Evolutionary conservation across 176 grass and related monocot species (phyloP).

Genomic region (Triticum urartu): DNA sequence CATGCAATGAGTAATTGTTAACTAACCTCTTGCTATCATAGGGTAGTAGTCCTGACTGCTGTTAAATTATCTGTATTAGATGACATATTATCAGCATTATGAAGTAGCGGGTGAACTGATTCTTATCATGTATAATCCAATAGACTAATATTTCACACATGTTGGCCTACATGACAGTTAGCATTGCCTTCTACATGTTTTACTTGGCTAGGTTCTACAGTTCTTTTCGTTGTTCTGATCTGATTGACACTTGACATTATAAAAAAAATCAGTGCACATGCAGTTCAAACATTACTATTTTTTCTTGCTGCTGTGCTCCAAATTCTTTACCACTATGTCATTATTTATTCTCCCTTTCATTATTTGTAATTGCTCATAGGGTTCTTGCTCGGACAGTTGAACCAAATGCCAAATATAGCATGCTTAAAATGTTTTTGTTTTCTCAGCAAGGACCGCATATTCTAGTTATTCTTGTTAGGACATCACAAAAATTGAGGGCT

Average conservation of each 20-base stretch:
- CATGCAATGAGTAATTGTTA: background rate
- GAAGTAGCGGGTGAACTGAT: background rate
- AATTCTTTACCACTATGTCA: background rate
- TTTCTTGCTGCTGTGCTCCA: background rate
- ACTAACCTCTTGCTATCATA: background rate
- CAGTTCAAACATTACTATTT: background rate
- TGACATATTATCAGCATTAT: conserved; percentile 4
- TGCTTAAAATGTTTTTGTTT: background rate
- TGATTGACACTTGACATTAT: background rate
- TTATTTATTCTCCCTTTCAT: background rate
- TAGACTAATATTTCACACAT: background rate
- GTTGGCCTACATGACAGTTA: conserved; percentile 1
- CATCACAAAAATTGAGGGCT: background rate
- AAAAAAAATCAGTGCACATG: conserved; percentile 2
- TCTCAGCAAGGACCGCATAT: conserved; percentile 15
- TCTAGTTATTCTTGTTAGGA: background rate
- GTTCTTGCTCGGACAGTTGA: background rate
- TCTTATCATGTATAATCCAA: background rate
- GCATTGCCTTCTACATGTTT: conserved; percentile 1
- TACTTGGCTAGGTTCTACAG: background rate
- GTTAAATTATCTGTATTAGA: background rate
- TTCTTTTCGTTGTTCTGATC: background rate
- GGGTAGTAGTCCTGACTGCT: background rate
- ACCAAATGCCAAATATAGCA: background rate
- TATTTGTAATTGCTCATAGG: background rate